These are phyloP conservation scores for Talaromyces stipitatus DNA, from an alignment of 495 filamentous ascomycete species.

Conservation along the genomic window DNA sequence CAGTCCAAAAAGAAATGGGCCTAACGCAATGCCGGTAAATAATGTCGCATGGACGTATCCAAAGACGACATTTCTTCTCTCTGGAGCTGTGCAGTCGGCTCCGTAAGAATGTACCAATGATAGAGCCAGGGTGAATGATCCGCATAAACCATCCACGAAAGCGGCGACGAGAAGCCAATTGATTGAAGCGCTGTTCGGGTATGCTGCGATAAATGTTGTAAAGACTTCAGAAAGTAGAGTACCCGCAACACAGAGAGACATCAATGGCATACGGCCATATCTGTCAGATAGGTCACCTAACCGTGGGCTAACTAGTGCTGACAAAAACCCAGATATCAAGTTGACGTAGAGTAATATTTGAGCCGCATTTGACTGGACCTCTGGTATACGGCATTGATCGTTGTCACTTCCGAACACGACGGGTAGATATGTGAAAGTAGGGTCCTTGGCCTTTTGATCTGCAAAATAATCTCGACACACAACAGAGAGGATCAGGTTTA, in stretches of 20 bases:
- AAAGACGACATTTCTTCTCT: conserved; percentile 74
- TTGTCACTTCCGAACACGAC: conserved; percentile 60
- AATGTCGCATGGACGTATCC: conserved; percentile 83
- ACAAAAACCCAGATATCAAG: conserved; percentile 61
- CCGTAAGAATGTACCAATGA: conserved; percentile 79
- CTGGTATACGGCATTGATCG: conserved; percentile 61
- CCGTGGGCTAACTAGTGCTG: conserved; percentile 71
- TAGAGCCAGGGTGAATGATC: conserved; percentile 77
- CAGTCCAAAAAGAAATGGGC: conserved; percentile 71
- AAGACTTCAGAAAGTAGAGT: conserved; percentile 62
- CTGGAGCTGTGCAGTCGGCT: conserved; percentile 76
- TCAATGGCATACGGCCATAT: conserved; percentile 67
- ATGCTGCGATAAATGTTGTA: conserved; percentile 66
- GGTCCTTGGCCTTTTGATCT: conserved; percentile 49
- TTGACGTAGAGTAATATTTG: conserved; percentile 68
- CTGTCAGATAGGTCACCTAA: conserved; percentile 83
- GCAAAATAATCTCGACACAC: conserved; percentile 74
- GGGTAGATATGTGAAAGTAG: conserved; percentile 52
- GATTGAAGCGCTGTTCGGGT: conserved; percentile 61
- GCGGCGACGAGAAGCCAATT: conserved; percentile 67
- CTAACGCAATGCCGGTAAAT: conserved; percentile 77
- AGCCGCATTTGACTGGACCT: conserved; percentile 67
- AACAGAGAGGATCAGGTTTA: conserved; percentile 72
- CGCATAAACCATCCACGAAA: conserved; percentile 71
- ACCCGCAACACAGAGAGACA: conserved; percentile 60